Evolutionary conservation across 495 filamentous ascomycete species (phyloP), one percentile per base, ranked within the genome.

Genomic region (Massariosphaeria phaeospora): DNA sequence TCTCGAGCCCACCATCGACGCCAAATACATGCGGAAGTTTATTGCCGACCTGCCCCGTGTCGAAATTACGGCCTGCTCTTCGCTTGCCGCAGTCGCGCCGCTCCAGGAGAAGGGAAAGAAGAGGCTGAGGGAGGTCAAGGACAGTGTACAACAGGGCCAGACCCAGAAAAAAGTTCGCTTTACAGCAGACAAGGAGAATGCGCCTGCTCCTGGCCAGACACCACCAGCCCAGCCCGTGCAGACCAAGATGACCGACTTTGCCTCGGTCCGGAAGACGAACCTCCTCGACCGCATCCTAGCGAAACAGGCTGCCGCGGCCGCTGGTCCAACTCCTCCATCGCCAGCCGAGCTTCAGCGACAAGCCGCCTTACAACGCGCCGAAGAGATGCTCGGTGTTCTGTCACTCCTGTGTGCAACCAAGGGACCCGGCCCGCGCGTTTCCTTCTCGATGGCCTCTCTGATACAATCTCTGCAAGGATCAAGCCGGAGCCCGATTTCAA

Each of bases 231-330:
- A 58, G 54, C 45, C 33, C 24, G 5, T 31, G 13, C 59, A 66
- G 36, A 27, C 46, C 1, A 68, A 66, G 33, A 59, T 62, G 17
- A 59, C 63, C 10, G 26, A 52, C n/a, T 61, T 64, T 53, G 40
- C 59, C 5, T 36, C 55, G n/a, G 59, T 46, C 38, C 66, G 68
- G 21, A 62, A 58, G 48, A 52, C 65, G 20, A 61, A 56, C 48
- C 69, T 87, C 17, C 75, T 86, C 13, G 82, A 84, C 52, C 80
- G 84, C 55, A 75, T 88, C 55, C 77, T 81, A 25, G 66, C 75
- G 17, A 85, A 83, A 68, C 73, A 84, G 43, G 62, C 75, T 2
- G 68, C 73, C 33, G 68, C 72, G 35, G 61, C 76, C 0, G 68
- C 70, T 33, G 44, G 73, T 1, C 69, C 75, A 0, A 45, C 71